Evolutionary conservation across 768 basidiomycete genomes (phyloP).

Genomic region (Collybia nuda): DNA sequence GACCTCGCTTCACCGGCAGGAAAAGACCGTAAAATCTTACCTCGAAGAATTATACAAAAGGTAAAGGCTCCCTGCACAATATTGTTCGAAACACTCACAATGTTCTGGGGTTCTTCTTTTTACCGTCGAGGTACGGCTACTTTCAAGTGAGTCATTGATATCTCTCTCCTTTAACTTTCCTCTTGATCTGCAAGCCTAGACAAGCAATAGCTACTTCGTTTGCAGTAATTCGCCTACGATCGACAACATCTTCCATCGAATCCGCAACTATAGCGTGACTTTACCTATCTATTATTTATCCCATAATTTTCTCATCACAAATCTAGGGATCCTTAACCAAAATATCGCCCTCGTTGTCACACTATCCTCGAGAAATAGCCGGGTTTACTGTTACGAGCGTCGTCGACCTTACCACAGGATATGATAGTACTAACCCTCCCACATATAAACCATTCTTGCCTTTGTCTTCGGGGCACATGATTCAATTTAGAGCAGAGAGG

Average conservation of each 20-base stretch:
- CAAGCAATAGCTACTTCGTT: constrained; percentile 80
- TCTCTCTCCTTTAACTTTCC: not conserved
- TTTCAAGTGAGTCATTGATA: constrained; percentile 58
- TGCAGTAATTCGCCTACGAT: constrained; percentile 69
- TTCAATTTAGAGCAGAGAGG: constrained; percentile 66
- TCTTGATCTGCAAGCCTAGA: constrained; percentile 37
- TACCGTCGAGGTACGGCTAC: constrained; percentile 61
- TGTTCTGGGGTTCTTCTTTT: not conserved
- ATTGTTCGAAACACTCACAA: not conserved
- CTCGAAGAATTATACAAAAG: constrained; percentile 62
- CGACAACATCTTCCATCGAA: constrained; percentile 62
- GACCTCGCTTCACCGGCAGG: constrained; percentile 44
- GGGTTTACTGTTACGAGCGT: constrained; percentile 60
- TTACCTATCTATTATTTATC: constrained; percentile 7
- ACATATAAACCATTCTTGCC: constrained; percentile 60
- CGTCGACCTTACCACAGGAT: constrained; percentile 75
- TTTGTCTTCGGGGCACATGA: constrained; percentile 82
- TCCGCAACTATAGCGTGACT: constrained; percentile 58
- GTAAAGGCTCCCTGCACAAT: constrained; percentile 29
- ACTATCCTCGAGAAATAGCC: constrained; percentile 64
- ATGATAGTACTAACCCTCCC: constrained; percentile 75
- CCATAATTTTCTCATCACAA: not conserved
- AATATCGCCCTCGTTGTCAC: constrained; percentile 22
- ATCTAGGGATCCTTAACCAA: constrained; percentile 9
- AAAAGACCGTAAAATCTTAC: constrained; percentile 54